These are phyloP conservation scores for Rubia occidens DNA, from an alignment of 305 asterid genomes.

Conservation along the genomic window DNA sequence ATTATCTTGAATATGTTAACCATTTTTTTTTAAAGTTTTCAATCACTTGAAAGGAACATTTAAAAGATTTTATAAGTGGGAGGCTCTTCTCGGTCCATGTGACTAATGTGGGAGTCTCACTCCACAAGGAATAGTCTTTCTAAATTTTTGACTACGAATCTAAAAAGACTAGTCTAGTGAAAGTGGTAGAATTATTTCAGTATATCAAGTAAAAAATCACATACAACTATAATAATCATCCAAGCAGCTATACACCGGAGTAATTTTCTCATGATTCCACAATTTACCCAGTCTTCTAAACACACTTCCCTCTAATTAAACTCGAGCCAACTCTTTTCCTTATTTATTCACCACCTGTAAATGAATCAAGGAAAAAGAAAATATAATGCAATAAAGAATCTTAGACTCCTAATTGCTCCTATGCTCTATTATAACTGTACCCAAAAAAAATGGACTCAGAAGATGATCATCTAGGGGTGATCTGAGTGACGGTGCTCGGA, in stretches of 20 bases:
- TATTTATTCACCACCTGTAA: not conserved
- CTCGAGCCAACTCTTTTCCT: not conserved
- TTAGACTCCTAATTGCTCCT: not conserved
- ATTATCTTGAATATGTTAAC: too few relatives aligned
- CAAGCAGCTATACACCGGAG: not conserved
- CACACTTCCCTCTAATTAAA: not conserved
- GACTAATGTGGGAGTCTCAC: too few relatives aligned
- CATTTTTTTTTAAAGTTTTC: too few relatives aligned
- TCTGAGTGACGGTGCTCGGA: conserved; percentile 46
- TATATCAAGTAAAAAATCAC: not conserved
- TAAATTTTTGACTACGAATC: too few relatives aligned
- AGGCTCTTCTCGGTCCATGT: too few relatives aligned
- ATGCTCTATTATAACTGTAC: not conserved
- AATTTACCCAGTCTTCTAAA: not conserved
- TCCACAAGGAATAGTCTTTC: too few relatives aligned
- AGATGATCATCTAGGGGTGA: conserved; percentile 38
- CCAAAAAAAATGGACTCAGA: not conserved
- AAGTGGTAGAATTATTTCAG: too few relatives aligned
- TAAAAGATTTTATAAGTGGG: too few relatives aligned
- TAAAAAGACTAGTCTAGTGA: too few relatives aligned
- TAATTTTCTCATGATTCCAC: not conserved
- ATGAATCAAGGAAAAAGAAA: not conserved
- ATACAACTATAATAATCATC: not conserved
- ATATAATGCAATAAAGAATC: not conserved
- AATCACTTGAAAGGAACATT: too few relatives aligned